phyloP scores from a whole-genome alignment of 371 early-diverging fungal species.

The Capniomyces stellatus region DNA sequence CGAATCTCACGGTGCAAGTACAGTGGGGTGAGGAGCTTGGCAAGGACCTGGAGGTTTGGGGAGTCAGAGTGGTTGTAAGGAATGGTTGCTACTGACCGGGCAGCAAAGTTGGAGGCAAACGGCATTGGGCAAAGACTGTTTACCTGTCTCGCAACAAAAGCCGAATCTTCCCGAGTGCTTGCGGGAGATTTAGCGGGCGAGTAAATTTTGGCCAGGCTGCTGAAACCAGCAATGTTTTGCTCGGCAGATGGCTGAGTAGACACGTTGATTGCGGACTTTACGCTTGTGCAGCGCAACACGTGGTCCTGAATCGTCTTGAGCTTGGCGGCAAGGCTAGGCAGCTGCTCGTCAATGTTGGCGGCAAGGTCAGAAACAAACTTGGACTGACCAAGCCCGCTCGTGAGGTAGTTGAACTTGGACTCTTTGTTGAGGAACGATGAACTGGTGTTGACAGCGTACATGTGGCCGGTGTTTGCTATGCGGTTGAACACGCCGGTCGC shows the following conservation, averaged over 20 bases:
- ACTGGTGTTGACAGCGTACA: conserved; percentile 58
- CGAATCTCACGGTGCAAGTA: conserved; percentile 85
- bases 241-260: not conserved
- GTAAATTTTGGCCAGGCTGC: not conserved
- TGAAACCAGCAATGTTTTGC: not conserved
- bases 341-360: conserved; percentile 32
- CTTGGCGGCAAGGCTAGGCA: conserved; percentile 37
- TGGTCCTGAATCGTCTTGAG: conserved; percentile 24
- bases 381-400: conserved; percentile 63
- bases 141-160: too few relatives aligned
- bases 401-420: conserved; percentile 29
- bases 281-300: conserved; percentile 22
- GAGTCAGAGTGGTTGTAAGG: conserved; percentile 72
- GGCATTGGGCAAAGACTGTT: conserved; percentile 49
- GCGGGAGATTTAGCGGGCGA: not conserved
- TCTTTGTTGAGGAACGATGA: conserved; percentile 44
- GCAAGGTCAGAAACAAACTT: conserved; percentile 55
- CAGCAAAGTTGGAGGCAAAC: conserved; percentile 72
- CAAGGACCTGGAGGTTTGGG: conserved; percentile 54
- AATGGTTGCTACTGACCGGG: conserved; percentile 47
- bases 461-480: conserved; percentile 70
- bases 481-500: conserved; percentile 54
- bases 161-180: not conserved
- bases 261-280: conserved; percentile 43
- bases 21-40: conserved; percentile 61